These are phyloP conservation scores for Rhizopus sp. DNA, from an alignment of 371 early-diverging fungal genomes.

Conservation along the genomic window DNA sequence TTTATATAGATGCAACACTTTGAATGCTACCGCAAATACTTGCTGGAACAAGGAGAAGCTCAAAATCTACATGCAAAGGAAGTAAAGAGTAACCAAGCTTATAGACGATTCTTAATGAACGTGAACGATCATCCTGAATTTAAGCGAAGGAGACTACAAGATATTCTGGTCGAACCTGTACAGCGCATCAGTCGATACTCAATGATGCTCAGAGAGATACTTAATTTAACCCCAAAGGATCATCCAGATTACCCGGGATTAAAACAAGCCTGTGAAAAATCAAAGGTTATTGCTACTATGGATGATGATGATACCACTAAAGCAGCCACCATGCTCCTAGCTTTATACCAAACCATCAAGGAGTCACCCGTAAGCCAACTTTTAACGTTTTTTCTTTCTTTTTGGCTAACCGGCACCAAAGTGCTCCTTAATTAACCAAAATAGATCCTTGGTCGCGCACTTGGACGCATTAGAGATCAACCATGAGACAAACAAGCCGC, in stretches of 20 bases:
- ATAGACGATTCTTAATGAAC: slow-evolving; percentile 33
- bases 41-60: slow-evolving; percentile 38
- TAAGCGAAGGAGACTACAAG: slow-evolving; percentile 33
- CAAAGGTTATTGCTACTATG: slow-evolving; percentile 43
- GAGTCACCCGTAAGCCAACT: slow-evolving; percentile 28
- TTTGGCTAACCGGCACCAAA: slow-evolving; percentile 3
- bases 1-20: slow-evolving; percentile 37
- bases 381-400: background rate
- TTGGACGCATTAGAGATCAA: slow-evolving; percentile 50
- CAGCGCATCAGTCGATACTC: slow-evolving; percentile 50
- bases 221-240: slow-evolving; percentile 34
- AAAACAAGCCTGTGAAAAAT: slow-evolving; percentile 33
- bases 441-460: slow-evolving; percentile 37
- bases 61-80: slow-evolving; percentile 39
- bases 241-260: slow-evolving; percentile 39
- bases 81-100: slow-evolving; percentile 34
- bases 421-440: slow-evolving; percentile 46
- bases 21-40: slow-evolving; percentile 50
- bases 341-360: slow-evolving; percentile 29
- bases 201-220: slow-evolving; percentile 46
- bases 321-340: slow-evolving; percentile 35
- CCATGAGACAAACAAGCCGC: slow-evolving; percentile 36
- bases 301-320: slow-evolving; percentile 48
- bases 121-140: slow-evolving; percentile 38
- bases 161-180: slow-evolving; percentile 45